A percentile compares a stretch with the other conserved stretches of the same genome.
Evolutionary conservation across 225 moss, liverwort and hornwort genomes (phyloP).

Genomic region (Pseudoscleropodium purum): DNA sequence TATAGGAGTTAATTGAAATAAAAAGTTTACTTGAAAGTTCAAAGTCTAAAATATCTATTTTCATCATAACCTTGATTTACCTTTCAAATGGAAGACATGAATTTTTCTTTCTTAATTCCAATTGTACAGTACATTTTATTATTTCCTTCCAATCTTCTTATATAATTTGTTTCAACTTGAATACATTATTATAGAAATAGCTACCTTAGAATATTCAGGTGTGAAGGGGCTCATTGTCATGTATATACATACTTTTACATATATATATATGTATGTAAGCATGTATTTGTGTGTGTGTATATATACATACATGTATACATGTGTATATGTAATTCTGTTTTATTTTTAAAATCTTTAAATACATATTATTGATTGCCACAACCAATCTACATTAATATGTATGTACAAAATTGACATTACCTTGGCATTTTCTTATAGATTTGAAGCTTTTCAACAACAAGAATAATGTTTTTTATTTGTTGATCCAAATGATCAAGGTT

Average conservation of each 20-base stretch:
- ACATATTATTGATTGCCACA: not conserved
- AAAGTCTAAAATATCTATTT: not conserved
- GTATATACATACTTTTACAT: too few relatives aligned
- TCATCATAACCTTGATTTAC: not conserved
- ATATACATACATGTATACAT: too few relatives aligned
- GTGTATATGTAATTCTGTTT: too few relatives aligned
- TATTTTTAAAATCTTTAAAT: too few relatives aligned
- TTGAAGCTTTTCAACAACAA: not conserved
- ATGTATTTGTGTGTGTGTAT: too few relatives aligned
- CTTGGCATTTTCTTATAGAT: not conserved
- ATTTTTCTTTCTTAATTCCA: not conserved
- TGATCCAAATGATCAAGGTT: not conserved
- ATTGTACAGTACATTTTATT: not conserved
- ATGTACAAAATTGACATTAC: not conserved
- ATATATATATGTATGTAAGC: too few relatives aligned
- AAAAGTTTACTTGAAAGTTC: not conserved
- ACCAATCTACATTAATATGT: not conserved
- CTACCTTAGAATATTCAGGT: not conserved
- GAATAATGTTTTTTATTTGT: not conserved
- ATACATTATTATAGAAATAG: not conserved
- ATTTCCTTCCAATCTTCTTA: not conserved
- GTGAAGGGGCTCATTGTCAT: not conserved
- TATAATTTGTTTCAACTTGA: not conserved
- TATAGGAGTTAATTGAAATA: not conserved
- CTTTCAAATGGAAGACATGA: not conserved